phyloP scores from a whole-genome alignment of 257 asterid species.

The Craterostigma plantagineum region DNA sequence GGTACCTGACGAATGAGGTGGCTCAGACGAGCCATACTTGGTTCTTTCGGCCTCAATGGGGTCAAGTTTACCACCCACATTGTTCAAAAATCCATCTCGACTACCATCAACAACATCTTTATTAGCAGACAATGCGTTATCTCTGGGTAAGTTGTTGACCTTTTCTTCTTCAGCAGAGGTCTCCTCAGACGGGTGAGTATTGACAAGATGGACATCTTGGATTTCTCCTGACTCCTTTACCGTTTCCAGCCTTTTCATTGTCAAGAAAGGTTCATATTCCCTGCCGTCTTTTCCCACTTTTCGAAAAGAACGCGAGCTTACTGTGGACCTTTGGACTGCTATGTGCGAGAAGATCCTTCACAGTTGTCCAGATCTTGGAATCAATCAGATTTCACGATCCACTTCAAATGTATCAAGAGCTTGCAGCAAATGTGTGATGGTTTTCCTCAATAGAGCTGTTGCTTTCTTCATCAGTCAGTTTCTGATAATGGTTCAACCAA shows the following conservation, averaged over 20 bases:
- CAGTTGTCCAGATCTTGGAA: conserved; percentile 27
- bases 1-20: conserved; percentile 10
- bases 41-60: conserved; percentile 10
- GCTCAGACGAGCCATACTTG: conserved; percentile 12
- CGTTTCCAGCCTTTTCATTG: conserved; percentile 12
- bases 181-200: conserved; percentile 11
- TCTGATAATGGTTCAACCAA: conserved; percentile 49
- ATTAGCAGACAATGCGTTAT: neutral
- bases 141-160: conserved; percentile 12
- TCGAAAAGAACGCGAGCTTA: conserved; percentile 29
- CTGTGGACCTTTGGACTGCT: conserved; percentile 29
- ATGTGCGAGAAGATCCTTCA: conserved; percentile 34
- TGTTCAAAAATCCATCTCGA: neutral
- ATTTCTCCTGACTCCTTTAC: conserved; percentile 12
- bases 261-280: conserved; percentile 9
- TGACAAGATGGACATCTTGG: conserved; percentile 6
- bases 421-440: conserved; percentile 27
- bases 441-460: conserved; percentile 27
- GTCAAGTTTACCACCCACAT: conserved; percentile 8
- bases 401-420: conserved; percentile 40
- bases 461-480: conserved; percentile 17
- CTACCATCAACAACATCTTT: too few species aligned
- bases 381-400: conserved; percentile 21
- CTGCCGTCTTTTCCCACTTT: conserved; percentile 28
- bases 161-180: conserved; percentile 12